phyloP scores from a whole-genome alignment of 106 monocot species.

The Xerophyta viscosa region DNA sequence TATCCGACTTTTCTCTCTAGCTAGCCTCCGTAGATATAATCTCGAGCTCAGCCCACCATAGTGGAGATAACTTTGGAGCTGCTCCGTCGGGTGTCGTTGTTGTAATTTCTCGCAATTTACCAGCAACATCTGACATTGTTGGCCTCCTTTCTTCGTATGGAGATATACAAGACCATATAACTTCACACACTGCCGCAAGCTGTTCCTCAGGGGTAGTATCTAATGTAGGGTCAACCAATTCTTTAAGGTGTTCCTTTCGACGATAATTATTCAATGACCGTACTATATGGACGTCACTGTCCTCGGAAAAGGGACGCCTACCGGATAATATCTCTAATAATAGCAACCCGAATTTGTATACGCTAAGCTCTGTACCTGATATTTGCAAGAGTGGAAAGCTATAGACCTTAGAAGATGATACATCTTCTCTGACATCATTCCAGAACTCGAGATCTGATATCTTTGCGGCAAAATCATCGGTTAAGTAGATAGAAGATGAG shows the following conservation, averaged over 20 bases:
- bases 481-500: slow-evolving; percentile 39
- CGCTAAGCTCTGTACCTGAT: slow-evolving; percentile 19
- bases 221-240: slow-evolving; percentile 48
- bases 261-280: slow-evolving; percentile 69
- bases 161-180: slow-evolving; percentile 46
- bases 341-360: slow-evolving; percentile 68
- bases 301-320: slow-evolving; percentile 52
- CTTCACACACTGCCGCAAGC: slow-evolving; percentile 23
- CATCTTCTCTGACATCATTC: slow-evolving; percentile 16
- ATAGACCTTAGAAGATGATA: not conserved
- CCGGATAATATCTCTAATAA: slow-evolving; percentile 79
- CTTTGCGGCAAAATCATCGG: slow-evolving; percentile 68
- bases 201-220: slow-evolving; percentile 33
- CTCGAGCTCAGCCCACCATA: slow-evolving; percentile 98
- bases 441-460: slow-evolving; percentile 55
- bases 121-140: slow-evolving; percentile 34
- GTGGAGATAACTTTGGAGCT: slow-evolving; percentile 49
- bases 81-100: slow-evolving; percentile 41
- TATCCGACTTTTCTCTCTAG: too few species aligned
- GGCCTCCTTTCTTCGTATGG: slow-evolving; percentile 29
- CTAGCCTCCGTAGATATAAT: slow-evolving; percentile 39
- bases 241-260: slow-evolving; percentile 37
- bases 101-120: slow-evolving; percentile 36
- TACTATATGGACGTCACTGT: slow-evolving; percentile 47
- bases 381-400: slow-evolving; percentile 3